Percentiles rank a stretch among this genome's conserved stretches.
Evolutionary conservation across 805 yeast genomes (phyloP).

Genomic region (Metschnikowia continentalis): DNA sequence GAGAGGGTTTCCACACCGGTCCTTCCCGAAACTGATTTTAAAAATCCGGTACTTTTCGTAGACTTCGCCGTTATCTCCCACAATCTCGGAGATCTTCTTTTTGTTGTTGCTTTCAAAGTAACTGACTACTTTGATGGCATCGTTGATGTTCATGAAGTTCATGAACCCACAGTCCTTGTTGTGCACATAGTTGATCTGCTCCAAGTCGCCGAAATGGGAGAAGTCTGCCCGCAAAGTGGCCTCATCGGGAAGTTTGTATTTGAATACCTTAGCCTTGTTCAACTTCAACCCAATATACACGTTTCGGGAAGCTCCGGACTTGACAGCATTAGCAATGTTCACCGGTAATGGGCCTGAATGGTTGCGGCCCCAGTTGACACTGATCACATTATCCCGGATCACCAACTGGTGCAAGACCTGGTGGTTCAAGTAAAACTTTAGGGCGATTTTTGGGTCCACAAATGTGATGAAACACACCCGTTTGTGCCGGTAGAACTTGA

Average conservation of each 20-base stretch:
- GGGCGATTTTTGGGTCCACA: slow-evolving; percentile 59
- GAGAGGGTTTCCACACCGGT: slow-evolving; percentile 75
- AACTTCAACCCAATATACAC: slow-evolving; percentile 61
- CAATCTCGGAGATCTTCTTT: slow-evolving; percentile 34
- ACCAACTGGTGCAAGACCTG: slow-evolving; percentile 53
- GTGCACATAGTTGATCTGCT: slow-evolving; percentile 68
- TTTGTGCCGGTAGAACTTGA: slow-evolving; percentile 49
- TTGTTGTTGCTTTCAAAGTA: slow-evolving; percentile 40
- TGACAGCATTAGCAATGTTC: slow-evolving; percentile 56
- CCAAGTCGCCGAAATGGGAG: slow-evolving; percentile 61
- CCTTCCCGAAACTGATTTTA: slow-evolving; percentile 69
- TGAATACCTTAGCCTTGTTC: slow-evolving; percentile 16
- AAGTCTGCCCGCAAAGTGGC: slow-evolving; percentile 56
- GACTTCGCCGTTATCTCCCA: slow-evolving; percentile 30
- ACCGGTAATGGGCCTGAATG: slow-evolving; percentile 60
- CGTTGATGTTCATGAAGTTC: slow-evolving; percentile 59
- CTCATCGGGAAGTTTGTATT: slow-evolving; percentile 33
- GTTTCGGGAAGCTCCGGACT: slow-evolving; percentile 74
- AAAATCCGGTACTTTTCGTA: slow-evolving; percentile 47
- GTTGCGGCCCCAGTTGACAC: slow-evolving; percentile 68
- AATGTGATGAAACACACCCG: slow-evolving; percentile 68
- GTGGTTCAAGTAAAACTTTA: slow-evolving; percentile 59
- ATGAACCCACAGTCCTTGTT: slow-evolving; percentile 73
- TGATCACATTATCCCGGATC: slow-evolving; percentile 57
- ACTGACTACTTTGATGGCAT: slow-evolving; percentile 63